phyloP scores from a whole-genome alignment of 768 basidiomycete genomes.

The Tylopilus intermedius region DNA sequence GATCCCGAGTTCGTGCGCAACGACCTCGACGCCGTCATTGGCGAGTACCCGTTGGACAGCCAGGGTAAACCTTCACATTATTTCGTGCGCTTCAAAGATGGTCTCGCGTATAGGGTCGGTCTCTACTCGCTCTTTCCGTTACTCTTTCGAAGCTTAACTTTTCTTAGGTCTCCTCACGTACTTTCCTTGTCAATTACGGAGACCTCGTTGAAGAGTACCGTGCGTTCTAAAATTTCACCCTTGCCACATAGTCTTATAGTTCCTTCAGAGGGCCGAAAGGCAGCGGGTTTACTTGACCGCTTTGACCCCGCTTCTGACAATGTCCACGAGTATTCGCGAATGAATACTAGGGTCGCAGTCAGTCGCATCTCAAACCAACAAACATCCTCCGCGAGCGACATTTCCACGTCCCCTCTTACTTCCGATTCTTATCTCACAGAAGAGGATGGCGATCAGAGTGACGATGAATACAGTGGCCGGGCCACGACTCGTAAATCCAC shows the following conservation, averaged over 20 bases:
- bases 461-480: slow-evolving; percentile 3
- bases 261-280: slow-evolving; percentile 42
- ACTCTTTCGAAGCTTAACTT: neutral
- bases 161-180: slow-evolving; percentile 39
- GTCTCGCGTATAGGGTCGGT: slow-evolving; percentile 56
- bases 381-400: slow-evolving; percentile 13
- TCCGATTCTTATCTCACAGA: slow-evolving; percentile 26
- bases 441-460: slow-evolving; percentile 21
- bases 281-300: slow-evolving; percentile 35
- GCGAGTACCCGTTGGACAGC: slow-evolving; percentile 39
- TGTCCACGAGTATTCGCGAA: slow-evolving; percentile 58
- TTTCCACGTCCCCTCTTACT: slow-evolving; percentile 1
- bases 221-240: slow-evolving; percentile 30
- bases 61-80: slow-evolving; percentile 44
- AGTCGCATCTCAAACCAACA: neutral
- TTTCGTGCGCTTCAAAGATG: slow-evolving; percentile 55
- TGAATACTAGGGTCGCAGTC: slow-evolving; percentile 32
- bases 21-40: slow-evolving; percentile 48
- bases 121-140: neutral
- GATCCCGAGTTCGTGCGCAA: slow-evolving; percentile 29
- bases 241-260: slow-evolving; percentile 7
- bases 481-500: slow-evolving; percentile 13
- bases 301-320: slow-evolving; percentile 57
- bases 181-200: slow-evolving; percentile 37
- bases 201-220: slow-evolving; percentile 53